Percentiles rank a stretch among this genome's conserved stretches.
Evolutionary conservation across 192 early-diverging fungal species (phyloP).

Genomic region (Coemansia sp.): DNA sequence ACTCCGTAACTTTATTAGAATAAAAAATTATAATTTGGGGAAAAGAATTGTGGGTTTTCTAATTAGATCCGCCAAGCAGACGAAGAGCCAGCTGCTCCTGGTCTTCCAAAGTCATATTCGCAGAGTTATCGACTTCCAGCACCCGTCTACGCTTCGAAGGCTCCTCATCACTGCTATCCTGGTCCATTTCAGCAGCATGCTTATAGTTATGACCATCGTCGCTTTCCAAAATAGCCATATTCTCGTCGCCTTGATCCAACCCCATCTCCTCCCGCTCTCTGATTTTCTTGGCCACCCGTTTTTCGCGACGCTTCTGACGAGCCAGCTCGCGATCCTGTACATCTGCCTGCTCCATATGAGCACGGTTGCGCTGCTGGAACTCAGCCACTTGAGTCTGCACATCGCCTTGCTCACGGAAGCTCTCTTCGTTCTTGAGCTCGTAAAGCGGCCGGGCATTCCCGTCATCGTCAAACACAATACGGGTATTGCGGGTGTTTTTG

Average conservation of each 20-base stretch:
- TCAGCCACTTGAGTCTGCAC: conserved; percentile 62
- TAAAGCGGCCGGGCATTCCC: conserved; percentile 75
- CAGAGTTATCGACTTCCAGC: conserved; percentile 38
- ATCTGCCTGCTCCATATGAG: conserved; percentile 75
- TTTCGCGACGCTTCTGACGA: conserved; percentile 66
- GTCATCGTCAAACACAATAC: conserved; percentile 92
- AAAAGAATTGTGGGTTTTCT: background rate
- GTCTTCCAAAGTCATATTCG: conserved; percentile 43
- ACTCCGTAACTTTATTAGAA: too few species aligned
- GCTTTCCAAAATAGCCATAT: conserved; percentile 26
- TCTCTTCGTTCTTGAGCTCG: conserved; percentile 75
- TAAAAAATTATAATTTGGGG: too few species aligned
- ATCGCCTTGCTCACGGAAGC: conserved; percentile 74
- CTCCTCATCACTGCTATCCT: conserved; percentile 36
- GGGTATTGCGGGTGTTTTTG: conserved; percentile 69
- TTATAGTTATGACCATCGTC: conserved; percentile 20
- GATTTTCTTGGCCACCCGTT: conserved; percentile 66
- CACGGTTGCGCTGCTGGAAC: conserved; percentile 68
- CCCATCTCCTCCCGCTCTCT: conserved; percentile 56
- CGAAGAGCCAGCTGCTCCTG: conserved; percentile 52
- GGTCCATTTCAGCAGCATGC: conserved; percentile 30
- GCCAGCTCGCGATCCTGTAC: conserved; percentile 69
- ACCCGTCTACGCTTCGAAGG: conserved; percentile 12
- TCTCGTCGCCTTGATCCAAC: background rate
- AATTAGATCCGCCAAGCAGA: conserved; percentile 27